These are phyloP conservation scores for Aspergillus pseudoglaucus DNA, from an alignment of 2,329 filamentous ascomycete species.

Conservation along the genomic window DNA sequence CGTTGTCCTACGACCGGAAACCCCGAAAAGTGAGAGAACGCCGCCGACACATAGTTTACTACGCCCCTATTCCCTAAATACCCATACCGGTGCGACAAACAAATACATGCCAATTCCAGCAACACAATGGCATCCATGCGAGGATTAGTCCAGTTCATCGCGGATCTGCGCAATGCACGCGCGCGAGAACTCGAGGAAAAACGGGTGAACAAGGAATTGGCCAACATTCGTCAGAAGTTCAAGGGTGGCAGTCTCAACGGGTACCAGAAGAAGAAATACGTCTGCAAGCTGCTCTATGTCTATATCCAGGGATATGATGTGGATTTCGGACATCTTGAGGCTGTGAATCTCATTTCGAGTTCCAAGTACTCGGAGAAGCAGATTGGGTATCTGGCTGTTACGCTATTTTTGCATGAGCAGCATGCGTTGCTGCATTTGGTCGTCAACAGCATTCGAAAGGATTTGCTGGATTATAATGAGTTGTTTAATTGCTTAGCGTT, in stretches of 20 bases:
- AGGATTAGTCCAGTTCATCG: conserved; percentile 96
- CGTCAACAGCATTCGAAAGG: conserved; percentile 97
- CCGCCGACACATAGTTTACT: conserved; percentile 1
- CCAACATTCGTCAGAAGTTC: conserved; percentile 98
- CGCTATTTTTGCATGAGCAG: conserved; percentile 91
- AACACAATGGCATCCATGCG: conserved; percentile 44
- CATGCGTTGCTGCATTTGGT: conserved; percentile 94
- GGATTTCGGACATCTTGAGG: conserved; percentile 96
- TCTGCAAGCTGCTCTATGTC: conserved; percentile 99
- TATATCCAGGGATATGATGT: conserved; percentile 99
- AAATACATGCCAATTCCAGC: not conserved
- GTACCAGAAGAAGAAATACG: conserved; percentile 99
- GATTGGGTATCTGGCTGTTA: conserved; percentile 96
- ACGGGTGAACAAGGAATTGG: conserved; percentile 97
- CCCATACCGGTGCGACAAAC: not conserved
- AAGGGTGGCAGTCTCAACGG: conserved; percentile 90
- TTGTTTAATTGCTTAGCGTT: conserved; percentile 94
- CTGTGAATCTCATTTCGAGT: conserved; percentile 93
- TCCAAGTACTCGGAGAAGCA: conserved; percentile 99
- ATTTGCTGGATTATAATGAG: conserved; percentile 89
- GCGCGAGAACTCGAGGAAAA: conserved; percentile 97
- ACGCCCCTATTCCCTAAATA: not conserved
- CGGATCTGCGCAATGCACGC: conserved; percentile 87
- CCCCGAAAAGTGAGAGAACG: not conserved
- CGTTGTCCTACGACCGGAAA: not conserved